A percentile compares a stretch with the other conserved stretches of the same genome.
These are phyloP conservation scores for Gonapodya prolifera DNA, from an alignment of 192 early-diverging fungal genomes.

Conservation along the genomic window DNA sequence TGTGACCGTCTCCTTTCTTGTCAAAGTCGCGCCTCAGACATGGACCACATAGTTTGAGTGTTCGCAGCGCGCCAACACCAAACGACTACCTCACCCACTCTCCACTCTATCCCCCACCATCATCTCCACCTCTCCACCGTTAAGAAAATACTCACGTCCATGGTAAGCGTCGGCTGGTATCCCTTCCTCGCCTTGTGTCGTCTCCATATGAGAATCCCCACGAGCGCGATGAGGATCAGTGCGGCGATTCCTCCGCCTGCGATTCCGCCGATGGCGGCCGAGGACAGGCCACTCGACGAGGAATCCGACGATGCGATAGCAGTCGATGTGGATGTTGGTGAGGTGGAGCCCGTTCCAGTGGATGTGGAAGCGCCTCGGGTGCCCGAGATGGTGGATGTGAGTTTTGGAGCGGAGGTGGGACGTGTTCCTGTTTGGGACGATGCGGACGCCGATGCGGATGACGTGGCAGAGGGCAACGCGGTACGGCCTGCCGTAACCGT, in stretches of 20 bases:
- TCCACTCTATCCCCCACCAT: background rate
- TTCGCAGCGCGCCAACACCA: background rate
- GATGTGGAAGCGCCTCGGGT: background rate
- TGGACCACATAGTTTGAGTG: background rate
- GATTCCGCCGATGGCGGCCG: background rate
- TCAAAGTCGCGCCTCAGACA: background rate
- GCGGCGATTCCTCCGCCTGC: background rate
- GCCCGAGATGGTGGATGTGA: background rate
- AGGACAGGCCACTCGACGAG: background rate
- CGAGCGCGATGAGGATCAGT: background rate
- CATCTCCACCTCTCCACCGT: background rate
- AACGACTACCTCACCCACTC: background rate
- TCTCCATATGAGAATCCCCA: background rate
- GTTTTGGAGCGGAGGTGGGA: background rate
- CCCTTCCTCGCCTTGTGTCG: background rate
- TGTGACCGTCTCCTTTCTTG: background rate
- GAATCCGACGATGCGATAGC: background rate
- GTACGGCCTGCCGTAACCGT: background rate
- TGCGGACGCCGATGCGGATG: background rate
- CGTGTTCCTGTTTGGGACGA: background rate
- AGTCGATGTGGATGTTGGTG: background rate
- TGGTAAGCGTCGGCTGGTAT: too few relatives aligned
- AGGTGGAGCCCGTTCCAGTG: background rate
- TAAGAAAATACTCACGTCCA: too few relatives aligned
- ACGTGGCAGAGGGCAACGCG: background rate